phyloP scores from a whole-genome alignment of 441 rosid species.

The Gossypium gossypioides region DNA sequence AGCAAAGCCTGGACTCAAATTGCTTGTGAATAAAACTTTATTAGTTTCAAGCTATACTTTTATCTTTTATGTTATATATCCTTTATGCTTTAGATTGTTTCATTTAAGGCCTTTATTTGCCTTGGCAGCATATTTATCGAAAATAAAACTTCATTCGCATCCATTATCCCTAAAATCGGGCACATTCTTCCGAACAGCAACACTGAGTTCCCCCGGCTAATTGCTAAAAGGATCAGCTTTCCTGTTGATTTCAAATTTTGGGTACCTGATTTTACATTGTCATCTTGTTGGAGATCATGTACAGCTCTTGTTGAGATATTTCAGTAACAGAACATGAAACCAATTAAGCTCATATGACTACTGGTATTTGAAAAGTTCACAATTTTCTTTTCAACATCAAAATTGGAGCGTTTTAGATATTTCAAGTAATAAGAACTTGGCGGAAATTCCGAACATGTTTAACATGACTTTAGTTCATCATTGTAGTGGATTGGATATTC shows the following conservation, averaged over 20 bases:
- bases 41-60: background rate
- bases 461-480: no score
- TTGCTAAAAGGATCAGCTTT: background rate
- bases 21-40: background rate
- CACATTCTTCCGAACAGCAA: background rate
- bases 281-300: background rate
- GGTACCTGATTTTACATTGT: background rate
- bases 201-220: background rate
- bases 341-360: background rate
- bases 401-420: no score
- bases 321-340: background rate
- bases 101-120: background rate
- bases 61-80: background rate
- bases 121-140: background rate
- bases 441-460: no score
- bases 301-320: background rate
- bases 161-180: background rate
- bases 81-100: background rate
- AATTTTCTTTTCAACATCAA: background rate
- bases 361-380: background rate
- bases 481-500: no score
- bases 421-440: no score
- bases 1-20: background rate
- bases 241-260: background rate
- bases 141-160: background rate